Conservation (phyloP, 352 stramenopile species). For the Phytophthora uliginosa region DNA sequence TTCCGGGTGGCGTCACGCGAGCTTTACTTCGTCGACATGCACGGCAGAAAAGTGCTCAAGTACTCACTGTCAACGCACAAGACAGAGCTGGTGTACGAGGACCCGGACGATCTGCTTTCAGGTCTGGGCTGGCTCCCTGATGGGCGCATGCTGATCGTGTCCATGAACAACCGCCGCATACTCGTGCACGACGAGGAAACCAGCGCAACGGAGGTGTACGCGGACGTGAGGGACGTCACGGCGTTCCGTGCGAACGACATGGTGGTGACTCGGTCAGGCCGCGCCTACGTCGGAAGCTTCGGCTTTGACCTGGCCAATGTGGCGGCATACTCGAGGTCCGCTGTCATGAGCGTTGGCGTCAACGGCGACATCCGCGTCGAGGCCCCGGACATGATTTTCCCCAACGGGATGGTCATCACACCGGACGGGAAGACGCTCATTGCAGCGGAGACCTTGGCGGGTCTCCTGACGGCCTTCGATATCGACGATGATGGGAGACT, state of each 20-base stretch:
- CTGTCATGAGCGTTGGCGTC: conserved; percentile 57
- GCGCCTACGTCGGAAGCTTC: conserved; percentile 67
- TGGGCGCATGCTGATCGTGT: conserved; percentile 54
- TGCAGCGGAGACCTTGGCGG: conserved; percentile 62
- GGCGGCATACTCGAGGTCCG: conserved; percentile 43
- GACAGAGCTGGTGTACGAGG: conserved; percentile 47
- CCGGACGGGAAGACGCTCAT: conserved; percentile 77
- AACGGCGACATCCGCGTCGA: conserved; percentile 54
- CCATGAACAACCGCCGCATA: conserved; percentile 53
- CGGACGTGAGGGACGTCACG: conserved; percentile 53
- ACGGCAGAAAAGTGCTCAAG: conserved; percentile 53
- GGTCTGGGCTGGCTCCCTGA: conserved; percentile 69
- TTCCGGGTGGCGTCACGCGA: conserved; percentile 52
- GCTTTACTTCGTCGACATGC: conserved; percentile 75
- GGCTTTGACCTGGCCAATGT: conserved; percentile 56
- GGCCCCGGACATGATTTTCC: conserved; percentile 63
- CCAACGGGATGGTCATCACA: conserved; percentile 72
- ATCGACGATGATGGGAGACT: conserved; percentile 53
- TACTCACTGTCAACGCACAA: conserved; percentile 48
- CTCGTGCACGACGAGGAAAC: conserved; percentile 46
- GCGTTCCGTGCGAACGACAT: conserved; percentile 64
- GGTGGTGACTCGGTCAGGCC: conserved; percentile 50
- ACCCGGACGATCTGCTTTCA: conserved; percentile 52
- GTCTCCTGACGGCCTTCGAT: conserved; percentile 63
- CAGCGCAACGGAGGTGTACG: conserved; percentile 43